Base-by-base conservation (phyloP, 2,329 filamentous ascomycete genomes). In the Sporothrix phasma region DNA sequence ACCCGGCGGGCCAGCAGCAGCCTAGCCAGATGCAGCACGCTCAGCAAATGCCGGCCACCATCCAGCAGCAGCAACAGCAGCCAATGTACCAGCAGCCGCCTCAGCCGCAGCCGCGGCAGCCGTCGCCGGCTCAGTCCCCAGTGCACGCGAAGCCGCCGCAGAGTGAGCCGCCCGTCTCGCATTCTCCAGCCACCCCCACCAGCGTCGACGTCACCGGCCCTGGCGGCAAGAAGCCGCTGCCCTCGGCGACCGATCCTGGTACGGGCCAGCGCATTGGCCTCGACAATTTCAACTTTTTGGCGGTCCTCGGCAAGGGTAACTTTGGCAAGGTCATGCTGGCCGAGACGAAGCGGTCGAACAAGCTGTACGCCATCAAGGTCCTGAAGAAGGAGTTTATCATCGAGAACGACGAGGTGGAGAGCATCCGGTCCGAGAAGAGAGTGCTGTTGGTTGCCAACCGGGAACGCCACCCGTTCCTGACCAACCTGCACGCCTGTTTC, bases 341-440 rank as follows among this genome's bases (percentile, higher is more conserved):
- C 2, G 95, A 99, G 78, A 96, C 94, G 1, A 99, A 99, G 81
- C 87, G 86, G 63, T 87, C 89, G 10, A 90, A 92, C 76, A 89
- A 93, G 75, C 81, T 99, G 7, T 99, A 97, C 74, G 94, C 94
- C 64, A 99, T 99, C 76, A 99, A 99, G 78, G 94, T 99, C 43
- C 79, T 99, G 70, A 99, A 99, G 84, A 99, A 99, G 79, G 94
- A 99, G 75, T 99, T 99, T 75, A 99, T 99, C 73, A 99, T 99
- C 67, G 95, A 99, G 74, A 96, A 99, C 69, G 94, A 99, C 73
- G 94, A 99, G 78, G 94, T 99, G 7, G 94, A 99, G 76, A 97
- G 93, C 76, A 97, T 92, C 47, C 86, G 93, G 68, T 99, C 94
- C 0, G 94, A 99, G 77, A 99, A 99, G 83, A 85, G 94, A 68